phyloP scores from a whole-genome alignment of 352 stramenopile genomes.

The Phytophthora multivora region DNA sequence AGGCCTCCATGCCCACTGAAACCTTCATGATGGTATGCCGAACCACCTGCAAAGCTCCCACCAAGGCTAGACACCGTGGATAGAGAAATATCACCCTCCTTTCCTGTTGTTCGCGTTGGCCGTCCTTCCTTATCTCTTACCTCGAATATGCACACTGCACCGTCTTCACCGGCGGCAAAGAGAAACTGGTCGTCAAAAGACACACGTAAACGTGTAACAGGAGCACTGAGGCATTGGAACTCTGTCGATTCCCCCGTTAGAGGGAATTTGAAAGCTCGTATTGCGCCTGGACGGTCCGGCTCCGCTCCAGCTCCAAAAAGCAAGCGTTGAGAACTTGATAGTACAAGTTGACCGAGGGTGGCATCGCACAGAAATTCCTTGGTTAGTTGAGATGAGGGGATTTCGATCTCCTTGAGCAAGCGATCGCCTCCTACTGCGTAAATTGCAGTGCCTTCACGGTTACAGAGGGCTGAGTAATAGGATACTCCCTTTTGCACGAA shows the following conservation, averaged over 20 bases:
- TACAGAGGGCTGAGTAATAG: conserved; percentile 89
- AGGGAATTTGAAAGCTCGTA: conserved; percentile 91
- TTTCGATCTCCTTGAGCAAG: conserved; percentile 92
- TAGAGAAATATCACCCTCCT: conserved; percentile 20
- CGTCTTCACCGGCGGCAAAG: conserved; percentile 89
- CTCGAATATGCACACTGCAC: conserved; percentile 88
- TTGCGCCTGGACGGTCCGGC: conserved; percentile 66
- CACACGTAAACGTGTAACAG: conserved; percentile 82
- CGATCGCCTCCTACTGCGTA: conserved; percentile 89
- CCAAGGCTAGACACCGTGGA: conserved; percentile 16
- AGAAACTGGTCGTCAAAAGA: conserved; percentile 91
- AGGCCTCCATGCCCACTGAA: conserved; percentile 20
- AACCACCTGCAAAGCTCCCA: conserved; percentile 13
- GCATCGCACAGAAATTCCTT: conserved; percentile 84
- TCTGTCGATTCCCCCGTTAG: conserved; percentile 89
- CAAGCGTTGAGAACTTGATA: conserved; percentile 85
- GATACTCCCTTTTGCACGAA: conserved; percentile 93
- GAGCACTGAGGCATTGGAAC: conserved; percentile 81
- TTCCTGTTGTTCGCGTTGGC: conserved; percentile 45
- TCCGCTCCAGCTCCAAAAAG: conserved; percentile 90
- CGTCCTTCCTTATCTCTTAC: conserved; percentile 87
- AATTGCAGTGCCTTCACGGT: conserved; percentile 75
- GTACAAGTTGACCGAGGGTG: conserved; percentile 83
- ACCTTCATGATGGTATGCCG: conserved; percentile 23
- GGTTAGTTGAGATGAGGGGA: conserved; percentile 73